Evolutionary conservation across 2,329 filamentous ascomycete species (phyloP).

Genomic region (Helotiales sp.): DNA sequence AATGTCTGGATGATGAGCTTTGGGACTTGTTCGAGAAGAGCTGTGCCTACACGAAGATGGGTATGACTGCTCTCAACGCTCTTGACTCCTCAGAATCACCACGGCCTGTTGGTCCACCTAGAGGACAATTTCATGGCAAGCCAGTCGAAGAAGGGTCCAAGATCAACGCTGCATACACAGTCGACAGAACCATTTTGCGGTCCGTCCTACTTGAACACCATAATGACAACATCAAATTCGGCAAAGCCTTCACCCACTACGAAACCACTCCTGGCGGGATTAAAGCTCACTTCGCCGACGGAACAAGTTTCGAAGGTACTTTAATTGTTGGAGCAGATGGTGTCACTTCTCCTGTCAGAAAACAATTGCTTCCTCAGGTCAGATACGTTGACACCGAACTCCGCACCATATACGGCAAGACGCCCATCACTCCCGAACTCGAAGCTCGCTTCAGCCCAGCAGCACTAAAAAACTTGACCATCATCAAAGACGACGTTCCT

Average conservation of each 20-base stretch:
- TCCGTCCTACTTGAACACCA: slow-evolving; percentile 35
- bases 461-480: slow-evolving; percentile 29
- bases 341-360: slow-evolving; percentile 36
- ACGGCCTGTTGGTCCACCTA: neutral
- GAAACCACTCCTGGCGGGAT: slow-evolving; percentile 20
- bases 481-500: slow-evolving; percentile 21
- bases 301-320: slow-evolving; percentile 32
- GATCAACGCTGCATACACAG: slow-evolving; percentile 25
- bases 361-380: slow-evolving; percentile 39
- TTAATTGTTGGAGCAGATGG: slow-evolving; percentile 44
- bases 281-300: slow-evolving; percentile 37
- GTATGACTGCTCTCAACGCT: slow-evolving; percentile 16
- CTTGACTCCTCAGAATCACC: slow-evolving; percentile 8
- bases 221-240: slow-evolving; percentile 34
- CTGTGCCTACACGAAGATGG: slow-evolving; percentile 17
- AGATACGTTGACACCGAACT: slow-evolving; percentile 39
- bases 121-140: neutral
- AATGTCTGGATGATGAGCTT: slow-evolving; percentile 13
- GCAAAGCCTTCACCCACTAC: slow-evolving; percentile 33
- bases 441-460: slow-evolving; percentile 16
- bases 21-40: slow-evolving; percentile 25
- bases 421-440: slow-evolving; percentile 34
- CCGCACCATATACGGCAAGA: slow-evolving; percentile 43
- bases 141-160: neutral
- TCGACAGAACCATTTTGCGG: slow-evolving; percentile 38